Evolutionary conservation across 179 eudicot species (phyloP).

Genomic region (Gypsophila paniculata): DNA sequence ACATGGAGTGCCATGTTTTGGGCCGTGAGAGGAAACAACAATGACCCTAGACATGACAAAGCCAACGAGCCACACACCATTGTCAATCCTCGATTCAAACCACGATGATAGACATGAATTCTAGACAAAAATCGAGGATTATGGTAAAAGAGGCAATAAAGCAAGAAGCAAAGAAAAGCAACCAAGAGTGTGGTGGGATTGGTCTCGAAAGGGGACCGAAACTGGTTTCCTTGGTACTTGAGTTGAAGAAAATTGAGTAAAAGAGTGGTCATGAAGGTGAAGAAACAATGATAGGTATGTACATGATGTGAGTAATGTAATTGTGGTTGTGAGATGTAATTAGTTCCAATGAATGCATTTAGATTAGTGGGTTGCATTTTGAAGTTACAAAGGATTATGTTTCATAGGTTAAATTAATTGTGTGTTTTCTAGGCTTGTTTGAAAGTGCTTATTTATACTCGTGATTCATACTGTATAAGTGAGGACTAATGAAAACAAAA

Average conservation of each 20-base stretch:
- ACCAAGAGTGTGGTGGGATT: neutral
- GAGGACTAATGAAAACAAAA: too few relatives aligned
- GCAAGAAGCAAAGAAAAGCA: constrained; percentile 8
- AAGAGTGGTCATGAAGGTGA: constrained; percentile 12
- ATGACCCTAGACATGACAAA: neutral
- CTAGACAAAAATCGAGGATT: neutral
- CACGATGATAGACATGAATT: neutral
- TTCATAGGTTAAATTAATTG: too few relatives aligned
- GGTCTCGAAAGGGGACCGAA: constrained; percentile 12
- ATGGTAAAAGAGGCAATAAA: constrained; percentile 5
- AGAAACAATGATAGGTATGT: neutral
- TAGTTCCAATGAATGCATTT: neutral
- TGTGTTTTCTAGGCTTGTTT: too few relatives aligned
- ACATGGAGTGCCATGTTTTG: neutral
- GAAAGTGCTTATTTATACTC: too few relatives aligned
- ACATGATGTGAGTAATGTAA: neutral
- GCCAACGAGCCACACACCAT: neutral
- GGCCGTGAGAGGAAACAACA: neutral
- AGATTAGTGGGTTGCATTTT: neutral
- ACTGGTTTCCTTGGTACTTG: constrained; percentile 13
- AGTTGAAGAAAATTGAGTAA: constrained; percentile 1
- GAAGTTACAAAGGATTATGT: neutral
- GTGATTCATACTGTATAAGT: too few relatives aligned
- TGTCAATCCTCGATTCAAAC: neutral
- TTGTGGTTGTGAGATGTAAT: neutral